Evolutionary conservation across 208 protist genomes (phyloP).

Genomic region (Crithidia bombi): DNA sequence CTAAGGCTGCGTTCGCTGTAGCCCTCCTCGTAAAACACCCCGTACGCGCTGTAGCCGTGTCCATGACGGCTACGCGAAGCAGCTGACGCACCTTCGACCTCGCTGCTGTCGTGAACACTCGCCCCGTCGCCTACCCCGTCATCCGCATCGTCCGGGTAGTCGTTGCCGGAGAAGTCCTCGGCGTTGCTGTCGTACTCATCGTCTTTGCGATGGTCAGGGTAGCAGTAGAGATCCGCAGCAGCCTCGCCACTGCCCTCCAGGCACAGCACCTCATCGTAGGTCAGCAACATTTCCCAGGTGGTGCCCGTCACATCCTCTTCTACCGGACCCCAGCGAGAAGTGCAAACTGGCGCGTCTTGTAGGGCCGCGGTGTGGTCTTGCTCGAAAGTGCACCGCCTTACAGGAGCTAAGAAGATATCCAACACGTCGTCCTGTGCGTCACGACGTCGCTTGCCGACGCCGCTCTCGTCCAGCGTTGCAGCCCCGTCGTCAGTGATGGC

Average conservation of each 20-base stretch:
- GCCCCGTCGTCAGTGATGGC: constrained; percentile 27
- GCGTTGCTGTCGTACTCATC: constrained; percentile 93
- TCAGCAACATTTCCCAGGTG: constrained; percentile 21
- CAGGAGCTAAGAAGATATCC: constrained; percentile 22
- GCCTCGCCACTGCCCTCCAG: constrained; percentile 37
- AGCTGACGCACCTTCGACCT: background rate
- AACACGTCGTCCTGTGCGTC: background rate
- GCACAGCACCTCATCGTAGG: constrained; percentile 34
- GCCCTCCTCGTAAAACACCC: constrained; percentile 57
- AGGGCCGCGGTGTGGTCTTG: background rate
- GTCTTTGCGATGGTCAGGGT: constrained; percentile 86
- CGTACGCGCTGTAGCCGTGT: constrained; percentile 23
- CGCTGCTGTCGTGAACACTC: constrained; percentile 1
- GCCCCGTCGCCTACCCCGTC: constrained; percentile 17
- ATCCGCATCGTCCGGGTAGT: constrained; percentile 80
- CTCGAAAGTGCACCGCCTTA: background rate
- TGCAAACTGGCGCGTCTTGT: background rate
- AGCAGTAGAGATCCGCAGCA: constrained; percentile 75
- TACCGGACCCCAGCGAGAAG: constrained; percentile 27
- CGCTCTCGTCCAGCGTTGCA: no score
- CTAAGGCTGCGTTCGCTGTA: constrained; percentile 51
- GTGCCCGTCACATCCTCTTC: constrained; percentile 23
- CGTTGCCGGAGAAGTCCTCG: constrained; percentile 85
- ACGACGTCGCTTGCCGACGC: constrained; percentile 13
- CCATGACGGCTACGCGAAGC: constrained; percentile 4